Percentiles rank a stretch among this genome's conserved stretches.
These are phyloP conservation scores for Brachypodium distachyon DNA, from an alignment of 202 grass and related monocot species.

Conservation along the genomic window DNA sequence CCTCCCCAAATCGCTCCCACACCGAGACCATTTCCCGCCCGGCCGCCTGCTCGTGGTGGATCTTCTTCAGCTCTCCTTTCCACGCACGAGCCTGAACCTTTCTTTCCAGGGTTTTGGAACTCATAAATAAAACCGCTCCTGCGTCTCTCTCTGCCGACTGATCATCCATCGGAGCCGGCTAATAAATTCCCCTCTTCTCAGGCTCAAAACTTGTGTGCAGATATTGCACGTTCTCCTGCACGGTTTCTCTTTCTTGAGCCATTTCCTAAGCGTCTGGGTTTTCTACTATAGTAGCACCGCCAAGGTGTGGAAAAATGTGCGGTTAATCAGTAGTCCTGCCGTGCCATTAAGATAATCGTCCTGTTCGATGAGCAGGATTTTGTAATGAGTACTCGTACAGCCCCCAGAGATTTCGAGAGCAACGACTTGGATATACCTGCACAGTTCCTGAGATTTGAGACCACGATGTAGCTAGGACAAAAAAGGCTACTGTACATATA, in stretches of 20 bases:
- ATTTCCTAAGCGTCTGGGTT: slow-evolving; percentile 34
- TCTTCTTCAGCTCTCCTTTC: slow-evolving; percentile 25
- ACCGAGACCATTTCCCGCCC: slow-evolving; percentile 4
- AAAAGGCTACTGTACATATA: not conserved
- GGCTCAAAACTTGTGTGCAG: not conserved
- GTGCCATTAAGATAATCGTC: not conserved
- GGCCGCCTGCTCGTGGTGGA: no score
- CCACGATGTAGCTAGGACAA: not conserved
- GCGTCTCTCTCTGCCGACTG: not conserved
- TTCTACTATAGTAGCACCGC: not conserved
- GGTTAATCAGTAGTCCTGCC: not conserved
- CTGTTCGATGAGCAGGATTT: slow-evolving; percentile 15
- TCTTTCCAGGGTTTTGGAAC: slow-evolving; percentile 43
- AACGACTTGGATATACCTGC: slow-evolving; percentile 11
- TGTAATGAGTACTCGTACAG: not conserved
- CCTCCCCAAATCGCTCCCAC: slow-evolving; percentile 35
- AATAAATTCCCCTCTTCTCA: not conserved
- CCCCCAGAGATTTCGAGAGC: not conserved
- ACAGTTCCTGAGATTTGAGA: slow-evolving; percentile 20
- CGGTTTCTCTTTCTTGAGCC: not conserved
- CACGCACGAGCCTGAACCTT: not conserved
- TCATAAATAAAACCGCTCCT: slow-evolving; percentile 18
- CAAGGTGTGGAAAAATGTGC: slow-evolving; percentile 5
- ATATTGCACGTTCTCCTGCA: not conserved
- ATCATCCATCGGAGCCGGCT: not conserved